Evolutionary conservation across 768 basidiomycete species (phyloP).

Genomic region (Phanerochaete carnosa): DNA sequence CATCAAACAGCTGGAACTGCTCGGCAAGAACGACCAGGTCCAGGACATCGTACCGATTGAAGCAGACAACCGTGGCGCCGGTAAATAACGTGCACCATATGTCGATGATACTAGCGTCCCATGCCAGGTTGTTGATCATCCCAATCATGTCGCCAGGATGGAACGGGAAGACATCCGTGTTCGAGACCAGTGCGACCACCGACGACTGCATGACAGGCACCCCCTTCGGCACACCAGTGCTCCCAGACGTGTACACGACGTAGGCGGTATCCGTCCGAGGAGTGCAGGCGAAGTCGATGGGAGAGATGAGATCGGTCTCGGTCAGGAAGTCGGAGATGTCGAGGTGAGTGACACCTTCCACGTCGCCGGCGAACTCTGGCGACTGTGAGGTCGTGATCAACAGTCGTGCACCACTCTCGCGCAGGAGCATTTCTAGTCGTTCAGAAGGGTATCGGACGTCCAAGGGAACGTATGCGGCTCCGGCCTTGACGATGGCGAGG

Average conservation of each 20-base stretch:
- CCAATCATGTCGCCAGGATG: not conserved
- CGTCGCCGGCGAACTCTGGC: not conserved
- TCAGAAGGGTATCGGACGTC: not conserved
- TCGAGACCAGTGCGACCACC: not conserved
- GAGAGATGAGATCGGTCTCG: not conserved
- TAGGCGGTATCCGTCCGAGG: not conserved
- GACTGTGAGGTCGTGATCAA: not conserved
- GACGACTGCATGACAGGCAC: not conserved
- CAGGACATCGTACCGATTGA: not conserved
- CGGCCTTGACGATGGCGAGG: not conserved
- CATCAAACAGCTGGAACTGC: not conserved
- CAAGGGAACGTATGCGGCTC: not conserved
- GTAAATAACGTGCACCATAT: not conserved
- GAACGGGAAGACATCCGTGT: not conserved
- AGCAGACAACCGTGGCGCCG: not conserved
- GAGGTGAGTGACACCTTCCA: not conserved
- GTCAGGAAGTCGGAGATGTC: not conserved
- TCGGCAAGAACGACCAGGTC: not conserved
- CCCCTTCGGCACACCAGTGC: not conserved
- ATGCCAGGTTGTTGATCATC: not conserved
- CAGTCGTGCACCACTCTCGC: not conserved
- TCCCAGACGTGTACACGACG: not conserved
- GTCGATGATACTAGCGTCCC: not conserved
- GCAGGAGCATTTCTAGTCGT: not conserved
- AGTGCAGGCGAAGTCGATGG: not conserved